phyloP scores from a whole-genome alignment of 2,329 filamentous ascomycete genomes.

The Aspergillus pseudonomiae region DNA sequence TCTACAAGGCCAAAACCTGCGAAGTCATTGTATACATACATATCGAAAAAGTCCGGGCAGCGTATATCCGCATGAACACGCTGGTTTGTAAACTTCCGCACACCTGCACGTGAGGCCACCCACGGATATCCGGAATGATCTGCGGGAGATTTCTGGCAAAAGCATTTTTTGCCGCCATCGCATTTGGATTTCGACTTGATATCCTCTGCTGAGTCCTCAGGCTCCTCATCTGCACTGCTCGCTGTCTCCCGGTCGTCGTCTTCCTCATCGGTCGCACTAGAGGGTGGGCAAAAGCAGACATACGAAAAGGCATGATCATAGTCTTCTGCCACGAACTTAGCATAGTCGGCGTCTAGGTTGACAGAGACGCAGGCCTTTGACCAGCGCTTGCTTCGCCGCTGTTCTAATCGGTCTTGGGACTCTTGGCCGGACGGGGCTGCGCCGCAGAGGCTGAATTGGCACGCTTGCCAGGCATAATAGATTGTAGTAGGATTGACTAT shows the following conservation, averaged over 20 bases:
- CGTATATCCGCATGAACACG: conserved; percentile 33
- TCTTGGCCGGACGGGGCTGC: not conserved
- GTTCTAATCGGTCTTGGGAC: not conserved
- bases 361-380: conserved; percentile 38
- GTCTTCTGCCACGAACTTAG: not conserved
- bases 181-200: conserved; percentile 31
- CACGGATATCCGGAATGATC: conserved; percentile 15
- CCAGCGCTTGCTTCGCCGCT: conserved; percentile 28
- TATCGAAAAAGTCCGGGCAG: conserved; percentile 44
- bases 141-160: conserved; percentile 13
- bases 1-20: conserved; percentile 46
- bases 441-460: not conserved
- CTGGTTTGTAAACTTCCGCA: conserved; percentile 2
- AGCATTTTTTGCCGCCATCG: conserved; percentile 13
- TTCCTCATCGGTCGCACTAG: not conserved
- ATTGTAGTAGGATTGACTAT: not conserved
- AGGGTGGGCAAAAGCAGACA: conserved; percentile 7
- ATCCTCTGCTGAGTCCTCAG: conserved; percentile 15
- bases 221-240: conserved; percentile 24
- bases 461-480: not conserved
- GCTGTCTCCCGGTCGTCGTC: conserved; percentile 8
- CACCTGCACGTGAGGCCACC: conserved; percentile 5
- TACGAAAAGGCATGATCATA: not conserved
- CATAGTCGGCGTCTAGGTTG: conserved; percentile 31
- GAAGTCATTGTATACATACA: conserved; percentile 52